Conservation (phyloP, 495 filamentous ascomycete genomes). For the Penicillium ochrochloron region DNA sequence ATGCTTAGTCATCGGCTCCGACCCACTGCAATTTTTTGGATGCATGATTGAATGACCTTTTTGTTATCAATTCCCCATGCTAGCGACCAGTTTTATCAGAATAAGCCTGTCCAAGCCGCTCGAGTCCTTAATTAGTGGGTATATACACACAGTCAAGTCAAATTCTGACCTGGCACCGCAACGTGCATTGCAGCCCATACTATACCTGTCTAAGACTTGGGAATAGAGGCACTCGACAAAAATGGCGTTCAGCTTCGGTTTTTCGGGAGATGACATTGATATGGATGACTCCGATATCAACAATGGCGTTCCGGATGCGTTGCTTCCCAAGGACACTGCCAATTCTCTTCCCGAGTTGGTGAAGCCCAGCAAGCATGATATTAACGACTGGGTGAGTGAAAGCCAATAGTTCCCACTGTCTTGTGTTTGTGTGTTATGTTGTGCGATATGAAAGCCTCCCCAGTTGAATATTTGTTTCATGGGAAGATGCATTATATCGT, state of each 20-base stretch:
- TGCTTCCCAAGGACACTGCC: constrained; percentile 7
- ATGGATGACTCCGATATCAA: constrained; percentile 51
- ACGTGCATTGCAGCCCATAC: not conserved
- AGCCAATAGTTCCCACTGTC: not conserved
- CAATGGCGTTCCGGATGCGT: constrained; percentile 26
- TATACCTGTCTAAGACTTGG: not conserved
- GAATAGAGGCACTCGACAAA: not conserved
- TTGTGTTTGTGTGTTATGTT: not conserved
- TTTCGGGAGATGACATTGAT: constrained; percentile 85
- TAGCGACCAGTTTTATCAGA: not conserved
- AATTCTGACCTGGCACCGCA: not conserved
- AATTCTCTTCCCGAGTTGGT: constrained; percentile 40
- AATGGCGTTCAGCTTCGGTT: constrained; percentile 75
- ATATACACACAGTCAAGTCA: not conserved
- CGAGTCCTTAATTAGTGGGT: not conserved
- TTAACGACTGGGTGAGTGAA: constrained; percentile 53
- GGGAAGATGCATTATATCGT: not conserved
- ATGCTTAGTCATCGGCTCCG: not conserved
- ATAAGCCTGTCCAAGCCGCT: not conserved
- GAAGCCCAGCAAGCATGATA: constrained; percentile 44
- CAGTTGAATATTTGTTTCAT: not conserved
- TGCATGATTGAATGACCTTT: not conserved
- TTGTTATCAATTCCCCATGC: not conserved
- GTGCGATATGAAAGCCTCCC: not conserved
- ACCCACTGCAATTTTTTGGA: constrained; percentile 6